Evolutionary conservation across 495 filamentous ascomycete genomes (phyloP), one percentile per base, ranked within the genome.

Genomic region (Tetracladium marchalianum): DNA sequence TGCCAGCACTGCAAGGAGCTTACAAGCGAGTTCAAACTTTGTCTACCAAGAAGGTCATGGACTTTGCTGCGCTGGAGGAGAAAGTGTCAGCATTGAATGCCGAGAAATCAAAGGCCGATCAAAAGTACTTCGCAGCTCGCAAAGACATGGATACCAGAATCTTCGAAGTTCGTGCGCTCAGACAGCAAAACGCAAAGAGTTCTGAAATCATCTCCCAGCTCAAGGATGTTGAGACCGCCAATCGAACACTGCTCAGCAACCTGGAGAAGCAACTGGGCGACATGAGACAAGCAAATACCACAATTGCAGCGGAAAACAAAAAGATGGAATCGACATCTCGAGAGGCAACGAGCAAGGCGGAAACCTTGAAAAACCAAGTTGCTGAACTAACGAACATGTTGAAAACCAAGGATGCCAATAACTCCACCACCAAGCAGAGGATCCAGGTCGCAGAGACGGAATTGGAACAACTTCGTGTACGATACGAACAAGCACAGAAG

Each of bases 71-170:
- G 2, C 64, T 84, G 54, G 92, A 97, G 65, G 90, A 96, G 39
- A 82, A 81, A 50, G 68, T 93, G 34, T 71, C 76, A 19, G 67
- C 84, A 5, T 67, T 92, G 9, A 75, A 71, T 2, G 89, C 87
- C 0, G 92, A 98, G 62, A 98, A 97, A 63, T 77, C 80, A 31
- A 97, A 95, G 59, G 93, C 93, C 0, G 90, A 97, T 56, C 90
- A 96, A 61, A 97, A 97, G 63, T 98, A 94, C 60, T 97, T 96
- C 58, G 81, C 82, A 4, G 86, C 88, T 11, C 90, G 95, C 71
- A 96, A 95, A 60, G 80, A 85, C 52, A 94, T 88, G 59, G 92
- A 97, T 55, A 78, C 81, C 15, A 73, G 86, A 43, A 80, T 82
- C 13, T 66, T 72, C 34, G 89, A 95, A 63, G 81, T 89, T 38